Evolutionary conservation across 1,284 basidiomycete species (phyloP).

Genomic region (Irpex sp.): DNA sequence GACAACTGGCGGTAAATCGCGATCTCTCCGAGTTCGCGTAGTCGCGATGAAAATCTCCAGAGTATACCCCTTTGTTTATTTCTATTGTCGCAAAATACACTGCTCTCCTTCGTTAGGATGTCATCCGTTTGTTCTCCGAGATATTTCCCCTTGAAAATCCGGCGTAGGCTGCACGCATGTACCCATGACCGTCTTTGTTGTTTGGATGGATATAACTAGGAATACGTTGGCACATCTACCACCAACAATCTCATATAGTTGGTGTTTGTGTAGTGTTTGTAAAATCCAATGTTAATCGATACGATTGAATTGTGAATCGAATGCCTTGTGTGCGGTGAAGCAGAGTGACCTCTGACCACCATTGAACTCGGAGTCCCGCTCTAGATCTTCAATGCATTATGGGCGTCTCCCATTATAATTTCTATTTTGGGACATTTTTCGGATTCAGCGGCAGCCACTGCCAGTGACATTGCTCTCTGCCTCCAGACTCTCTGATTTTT

Average conservation of each 20-base stretch:
- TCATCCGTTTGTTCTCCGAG: background rate
- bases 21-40: background rate
- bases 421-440: background rate
- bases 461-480: background rate
- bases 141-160: background rate
- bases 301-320: background rate
- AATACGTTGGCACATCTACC: background rate
- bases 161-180: background rate
- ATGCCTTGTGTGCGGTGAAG: background rate
- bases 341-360: background rate
- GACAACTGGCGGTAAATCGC: conserved; percentile 33
- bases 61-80: background rate
- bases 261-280: background rate
- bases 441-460: background rate
- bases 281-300: background rate
- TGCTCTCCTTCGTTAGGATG: background rate
- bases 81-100: background rate
- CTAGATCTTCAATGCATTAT: background rate
- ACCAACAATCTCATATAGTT: background rate
- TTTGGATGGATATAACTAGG: background rate
- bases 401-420: background rate
- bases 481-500: background rate
- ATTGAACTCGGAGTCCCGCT: background rate
- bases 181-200: background rate
- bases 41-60: background rate